Evolutionary conservation across 2,329 filamentous ascomycete species (phyloP), one percentile per base, ranked within the genome.

Genomic region (Cadophora luteo-olivacea): DNA sequence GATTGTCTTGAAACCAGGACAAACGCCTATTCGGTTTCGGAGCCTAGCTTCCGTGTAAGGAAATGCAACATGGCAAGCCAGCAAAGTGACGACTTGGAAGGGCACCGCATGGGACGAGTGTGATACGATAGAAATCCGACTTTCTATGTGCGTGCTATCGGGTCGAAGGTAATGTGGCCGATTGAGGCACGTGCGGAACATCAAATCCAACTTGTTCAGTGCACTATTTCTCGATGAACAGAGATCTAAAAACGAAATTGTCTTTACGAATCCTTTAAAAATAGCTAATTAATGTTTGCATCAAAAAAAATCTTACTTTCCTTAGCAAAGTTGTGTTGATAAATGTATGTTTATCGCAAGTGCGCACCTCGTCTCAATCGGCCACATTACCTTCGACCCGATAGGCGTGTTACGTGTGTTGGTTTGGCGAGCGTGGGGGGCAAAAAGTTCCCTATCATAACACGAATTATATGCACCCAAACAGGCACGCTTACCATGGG

Each of bases 391-490:
- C 29, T 29, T 29, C 29, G 29, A 29, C 3, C 29, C 29, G 29
- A 29, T 60, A 29, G n/a, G n/a, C n/a, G 57, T 41, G 57, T 60
- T 55, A 41, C 36, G 33, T 60, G 57, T 60, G 36, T 22, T 38
- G 54, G 19, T 12, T 57, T 57, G 63, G 36, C 41, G 63, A 33
- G 54, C 64, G 64, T 65, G 64, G 64, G 54, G 64, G 64, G 33
- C 3, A 29, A 45, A 41, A 45, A 45, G 3, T 14, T 25, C n/a
- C 6, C 22, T 32, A n/a, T 64, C 48, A 57, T 64, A 64, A 22
- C 32, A 48, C 33, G 11, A 64, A 41, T 55, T 54, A 29, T 55
- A 64, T 55, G 45, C 19, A 25, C 49, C 33, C 2, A n/a, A 38
- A 45, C n/a, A 6, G 24, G n/a, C 32, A 48, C 14, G 29, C 8